phyloP scores from a whole-genome alignment of 2,329 filamentous ascomycete species.

The Apiospora saccharicola region DNA sequence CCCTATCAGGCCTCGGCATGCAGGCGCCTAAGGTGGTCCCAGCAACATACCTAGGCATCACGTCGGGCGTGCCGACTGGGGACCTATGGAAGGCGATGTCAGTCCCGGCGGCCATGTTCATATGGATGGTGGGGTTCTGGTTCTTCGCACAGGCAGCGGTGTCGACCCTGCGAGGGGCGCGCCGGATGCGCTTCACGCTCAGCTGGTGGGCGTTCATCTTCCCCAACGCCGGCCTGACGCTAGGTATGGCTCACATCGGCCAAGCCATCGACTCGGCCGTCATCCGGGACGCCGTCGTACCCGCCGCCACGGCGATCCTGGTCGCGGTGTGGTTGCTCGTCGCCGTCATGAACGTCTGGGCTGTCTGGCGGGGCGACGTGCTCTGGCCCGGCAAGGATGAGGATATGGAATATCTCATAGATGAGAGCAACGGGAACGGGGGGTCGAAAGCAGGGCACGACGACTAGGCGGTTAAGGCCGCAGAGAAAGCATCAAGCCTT shows the following conservation, averaged over 20 bases:
- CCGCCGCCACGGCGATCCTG: constrained; percentile 58
- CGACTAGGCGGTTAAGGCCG: neutral
- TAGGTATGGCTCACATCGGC: constrained; percentile 61
- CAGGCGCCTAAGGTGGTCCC: constrained; percentile 12
- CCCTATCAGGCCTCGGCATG: constrained; percentile 55
- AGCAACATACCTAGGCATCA: constrained; percentile 28
- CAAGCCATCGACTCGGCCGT: constrained; percentile 53
- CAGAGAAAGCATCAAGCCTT: neutral
- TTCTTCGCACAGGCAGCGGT: constrained; percentile 52
- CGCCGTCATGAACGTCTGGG: constrained; percentile 51
- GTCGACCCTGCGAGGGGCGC: constrained; percentile 43
- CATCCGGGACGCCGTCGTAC: constrained; percentile 53
- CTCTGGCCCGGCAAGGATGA: constrained; percentile 47
- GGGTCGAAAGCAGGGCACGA: neutral
- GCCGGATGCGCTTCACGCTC: constrained; percentile 53
- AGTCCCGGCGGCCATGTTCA: constrained; percentile 52
- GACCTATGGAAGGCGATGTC: constrained; percentile 52
- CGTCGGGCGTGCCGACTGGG: constrained; percentile 30
- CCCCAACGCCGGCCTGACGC: constrained; percentile 63
- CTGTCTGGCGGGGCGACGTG: constrained; percentile 53
- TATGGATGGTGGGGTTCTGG: constrained; percentile 59
- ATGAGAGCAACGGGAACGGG: neutral
- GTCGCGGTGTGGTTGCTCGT: constrained; percentile 59
- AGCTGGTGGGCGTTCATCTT: constrained; percentile 64
- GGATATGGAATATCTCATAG: constrained; percentile 3